Percentiles rank a stretch among this genome's conserved stretches.
Evolutionary conservation across 305 asterid species (phyloP).

Genomic region (Rubia peregrina): DNA sequence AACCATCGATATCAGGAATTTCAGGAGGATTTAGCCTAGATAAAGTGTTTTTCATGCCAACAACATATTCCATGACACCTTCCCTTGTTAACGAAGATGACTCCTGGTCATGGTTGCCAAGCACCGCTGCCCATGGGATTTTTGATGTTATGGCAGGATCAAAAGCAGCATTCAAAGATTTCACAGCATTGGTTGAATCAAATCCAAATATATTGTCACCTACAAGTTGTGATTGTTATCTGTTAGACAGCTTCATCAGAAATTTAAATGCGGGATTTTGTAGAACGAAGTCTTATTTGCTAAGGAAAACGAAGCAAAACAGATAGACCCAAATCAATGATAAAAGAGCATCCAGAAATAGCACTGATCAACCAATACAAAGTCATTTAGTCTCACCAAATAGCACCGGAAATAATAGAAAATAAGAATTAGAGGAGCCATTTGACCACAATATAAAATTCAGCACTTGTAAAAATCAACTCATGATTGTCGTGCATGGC

Average conservation of each 20-base stretch:
- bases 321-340: background rate
- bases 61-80: conserved; percentile 72
- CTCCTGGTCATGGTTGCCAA: conserved; percentile 94
- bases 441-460: background rate
- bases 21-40: conserved; percentile 61
- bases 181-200: conserved; percentile 62
- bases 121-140: conserved; percentile 93
- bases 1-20: conserved; percentile 58
- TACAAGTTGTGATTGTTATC: conserved; percentile 17
- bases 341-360: background rate
- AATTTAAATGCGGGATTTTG: background rate
- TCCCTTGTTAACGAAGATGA: conserved; percentile 59
- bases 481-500: background rate
- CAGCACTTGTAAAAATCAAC: background rate
- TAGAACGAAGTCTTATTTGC: background rate
- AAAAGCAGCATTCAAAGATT: conserved; percentile 80
- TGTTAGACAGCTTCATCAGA: background rate
- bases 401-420: background rate
- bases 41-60: conserved; percentile 64
- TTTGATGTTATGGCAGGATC: conserved; percentile 63
- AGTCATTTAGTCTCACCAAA: background rate
- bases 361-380: background rate
- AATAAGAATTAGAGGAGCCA: background rate
- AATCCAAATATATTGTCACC: conserved; percentile 85
- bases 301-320: background rate